phyloP scores from a whole-genome alignment of 495 filamentous ascomycete genomes.

The Penicillium taxi region DNA sequence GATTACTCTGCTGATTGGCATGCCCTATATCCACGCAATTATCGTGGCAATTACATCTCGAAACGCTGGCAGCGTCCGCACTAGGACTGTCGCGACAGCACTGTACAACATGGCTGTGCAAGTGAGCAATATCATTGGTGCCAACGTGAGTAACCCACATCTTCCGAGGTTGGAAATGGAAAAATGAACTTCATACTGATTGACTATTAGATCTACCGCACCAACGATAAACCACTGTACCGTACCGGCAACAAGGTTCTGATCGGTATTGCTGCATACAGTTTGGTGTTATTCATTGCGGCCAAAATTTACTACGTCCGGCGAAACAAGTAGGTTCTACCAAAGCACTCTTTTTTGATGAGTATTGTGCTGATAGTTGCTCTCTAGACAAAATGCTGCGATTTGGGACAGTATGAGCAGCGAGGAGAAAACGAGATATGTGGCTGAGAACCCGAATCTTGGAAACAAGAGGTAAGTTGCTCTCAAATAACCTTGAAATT shows the following conservation, averaged over 20 bases:
- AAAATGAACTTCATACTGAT: neutral
- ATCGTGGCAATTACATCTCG: slow-evolving; percentile 59
- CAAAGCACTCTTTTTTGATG: neutral
- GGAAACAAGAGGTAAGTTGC: slow-evolving; percentile 59
- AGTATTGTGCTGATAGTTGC: neutral
- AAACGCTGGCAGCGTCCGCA: slow-evolving; percentile 61
- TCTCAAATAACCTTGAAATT: too few relatives aligned
- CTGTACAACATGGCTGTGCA: slow-evolving; percentile 76
- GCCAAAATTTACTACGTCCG: slow-evolving; percentile 57
- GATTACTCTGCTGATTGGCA: slow-evolving; percentile 45
- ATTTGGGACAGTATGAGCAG: slow-evolving; percentile 53
- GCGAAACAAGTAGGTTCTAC: slow-evolving; percentile 44
- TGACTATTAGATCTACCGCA: slow-evolving; percentile 48
- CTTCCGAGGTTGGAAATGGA: neutral
- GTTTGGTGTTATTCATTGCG: slow-evolving; percentile 47
- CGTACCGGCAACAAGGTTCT: slow-evolving; percentile 58
- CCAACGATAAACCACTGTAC: slow-evolving; percentile 59
- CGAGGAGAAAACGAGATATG: slow-evolving; percentile 54
- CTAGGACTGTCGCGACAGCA: slow-evolving; percentile 52
- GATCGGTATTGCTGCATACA: slow-evolving; percentile 45
- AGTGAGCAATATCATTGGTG: slow-evolving; percentile 51
- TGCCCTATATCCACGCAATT: slow-evolving; percentile 58
- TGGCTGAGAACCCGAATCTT: slow-evolving; percentile 54
- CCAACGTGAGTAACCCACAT: slow-evolving; percentile 41
- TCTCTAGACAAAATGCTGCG: slow-evolving; percentile 31